These are phyloP conservation scores for Byssoonygena ceratinophila DNA, from an alignment of 2,329 filamentous ascomycete species.

Conservation along the genomic window DNA sequence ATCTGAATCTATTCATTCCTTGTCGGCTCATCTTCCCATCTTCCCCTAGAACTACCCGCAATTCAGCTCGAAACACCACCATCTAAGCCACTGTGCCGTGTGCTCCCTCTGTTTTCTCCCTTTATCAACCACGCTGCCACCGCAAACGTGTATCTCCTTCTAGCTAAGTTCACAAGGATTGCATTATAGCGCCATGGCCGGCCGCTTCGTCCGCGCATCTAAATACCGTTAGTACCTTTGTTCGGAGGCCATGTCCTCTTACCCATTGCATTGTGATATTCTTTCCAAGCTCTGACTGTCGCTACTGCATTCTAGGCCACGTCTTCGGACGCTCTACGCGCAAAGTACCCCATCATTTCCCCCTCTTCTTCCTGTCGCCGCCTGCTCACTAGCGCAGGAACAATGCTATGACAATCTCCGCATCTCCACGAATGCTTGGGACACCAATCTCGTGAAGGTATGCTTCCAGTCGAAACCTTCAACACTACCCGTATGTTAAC, in stretches of 20 bases:
- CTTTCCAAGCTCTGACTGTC: slow-evolving; percentile 14
- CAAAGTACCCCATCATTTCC: slow-evolving; percentile 47
- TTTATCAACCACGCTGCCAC: not conserved
- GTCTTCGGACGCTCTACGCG: slow-evolving; percentile 92
- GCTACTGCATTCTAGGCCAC: slow-evolving; percentile 57
- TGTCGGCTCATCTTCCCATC: not conserved
- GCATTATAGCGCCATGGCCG: slow-evolving; percentile 45
- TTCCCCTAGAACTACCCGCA: not conserved
- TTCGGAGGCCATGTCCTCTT: not conserved
- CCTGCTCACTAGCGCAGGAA: slow-evolving; percentile 44
- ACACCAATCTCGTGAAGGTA: slow-evolving; percentile 96
- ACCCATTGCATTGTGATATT: not conserved
- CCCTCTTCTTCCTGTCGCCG: not conserved
- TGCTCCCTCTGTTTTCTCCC: not conserved
- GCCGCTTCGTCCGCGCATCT: slow-evolving; percentile 61
- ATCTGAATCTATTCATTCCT: not conserved
- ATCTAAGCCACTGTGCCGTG: slow-evolving; percentile 13
- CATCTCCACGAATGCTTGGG: slow-evolving; percentile 97
- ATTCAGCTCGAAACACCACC: slow-evolving; percentile 1
- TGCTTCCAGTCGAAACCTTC: slow-evolving; percentile 19
- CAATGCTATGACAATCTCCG: slow-evolving; percentile 97
- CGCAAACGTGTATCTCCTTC: not conserved
- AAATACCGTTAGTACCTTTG: slow-evolving; percentile 53
- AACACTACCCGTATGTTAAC: not conserved
- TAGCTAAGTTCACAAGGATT: not conserved